A percentile compares a stretch with the other conserved stretches of the same genome.
Evolutionary conservation across 176 grass and related monocot genomes (phyloP).

Genomic region (Cenchrus purpureus): DNA sequence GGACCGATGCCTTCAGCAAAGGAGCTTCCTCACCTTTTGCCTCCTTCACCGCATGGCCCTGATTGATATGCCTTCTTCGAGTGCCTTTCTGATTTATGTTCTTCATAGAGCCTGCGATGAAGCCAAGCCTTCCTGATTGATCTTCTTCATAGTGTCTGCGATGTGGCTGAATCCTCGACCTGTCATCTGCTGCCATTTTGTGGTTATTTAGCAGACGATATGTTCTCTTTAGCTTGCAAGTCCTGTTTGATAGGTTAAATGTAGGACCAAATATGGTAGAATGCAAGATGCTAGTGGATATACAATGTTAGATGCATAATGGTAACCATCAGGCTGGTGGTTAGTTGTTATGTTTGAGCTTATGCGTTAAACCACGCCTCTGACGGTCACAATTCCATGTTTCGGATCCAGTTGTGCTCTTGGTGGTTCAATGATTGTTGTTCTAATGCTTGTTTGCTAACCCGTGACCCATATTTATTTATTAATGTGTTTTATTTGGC

Average conservation of each 20-base stretch:
- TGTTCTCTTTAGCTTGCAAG: not conserved
- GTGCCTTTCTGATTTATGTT: not conserved
- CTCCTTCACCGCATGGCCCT: not conserved
- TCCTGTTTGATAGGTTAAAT: not conserved
- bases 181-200: not conserved
- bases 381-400: not conserved
- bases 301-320: not conserved
- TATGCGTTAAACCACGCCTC: not conserved
- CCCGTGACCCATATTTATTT: too few relatives aligned
- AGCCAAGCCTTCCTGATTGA: not conserved
- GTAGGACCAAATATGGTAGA: not conserved
- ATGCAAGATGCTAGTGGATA: not conserved
- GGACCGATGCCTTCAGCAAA: not conserved
- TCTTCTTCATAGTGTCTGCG: not conserved
- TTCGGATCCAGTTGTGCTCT: not conserved
- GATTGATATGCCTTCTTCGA: not conserved
- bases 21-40: not conserved
- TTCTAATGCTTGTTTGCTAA: not conserved
- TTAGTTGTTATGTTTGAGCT: not conserved
- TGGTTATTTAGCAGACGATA: not conserved
- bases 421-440: not conserved
- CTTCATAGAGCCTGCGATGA: not conserved
- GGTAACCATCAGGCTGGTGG: not conserved
- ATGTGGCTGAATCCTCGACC: not conserved
- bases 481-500: too few relatives aligned